Evolutionary conservation across 2,329 filamentous ascomycete genomes (phyloP).

Genomic region (Alternaria hordeiaustralica): DNA sequence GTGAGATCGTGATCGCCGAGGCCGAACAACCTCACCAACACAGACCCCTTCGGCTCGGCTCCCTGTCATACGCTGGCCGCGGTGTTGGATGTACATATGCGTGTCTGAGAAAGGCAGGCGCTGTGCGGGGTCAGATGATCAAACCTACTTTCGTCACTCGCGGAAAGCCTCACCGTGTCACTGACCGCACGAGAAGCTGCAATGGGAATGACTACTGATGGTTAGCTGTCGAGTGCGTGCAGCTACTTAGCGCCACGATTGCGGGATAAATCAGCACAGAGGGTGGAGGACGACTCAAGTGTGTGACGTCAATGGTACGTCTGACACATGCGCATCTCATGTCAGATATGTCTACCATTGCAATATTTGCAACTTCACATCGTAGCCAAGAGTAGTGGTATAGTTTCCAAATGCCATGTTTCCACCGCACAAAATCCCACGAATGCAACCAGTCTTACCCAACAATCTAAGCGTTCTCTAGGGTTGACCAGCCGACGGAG

Average conservation of each 20-base stretch:
- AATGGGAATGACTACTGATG: conserved; percentile 1
- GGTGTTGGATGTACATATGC: neutral
- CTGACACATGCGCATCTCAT: neutral
- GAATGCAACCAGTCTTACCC: neutral
- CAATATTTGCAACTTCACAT: neutral
- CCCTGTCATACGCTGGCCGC: neutral
- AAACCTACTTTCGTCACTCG: conserved; percentile 1
- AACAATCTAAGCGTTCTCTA: neutral
- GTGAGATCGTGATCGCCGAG: conserved; percentile 7
- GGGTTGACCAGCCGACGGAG: neutral
- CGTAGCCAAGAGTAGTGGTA: conserved; percentile 3
- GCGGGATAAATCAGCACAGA: neutral
- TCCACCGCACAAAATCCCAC: neutral
- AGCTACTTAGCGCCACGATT: neutral
- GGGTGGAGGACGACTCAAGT: neutral
- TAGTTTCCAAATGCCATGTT: conserved; percentile 4
- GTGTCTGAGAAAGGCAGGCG: conserved; percentile 1
- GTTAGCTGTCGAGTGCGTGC: neutral
- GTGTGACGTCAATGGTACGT: conserved; percentile 15
- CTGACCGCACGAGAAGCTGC: neutral
- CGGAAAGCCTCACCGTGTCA: conserved; percentile 1
- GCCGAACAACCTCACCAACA: conserved; percentile 1
- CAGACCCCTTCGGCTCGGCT: neutral
- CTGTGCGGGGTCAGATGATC: conserved; percentile 3
- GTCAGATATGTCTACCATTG: neutral